A percentile compares a stretch with the other conserved stretches of the same genome.
Evolutionary conservation across 805 yeast species (phyloP).

Genomic region (Scheffersomyces coipomensis): DNA sequence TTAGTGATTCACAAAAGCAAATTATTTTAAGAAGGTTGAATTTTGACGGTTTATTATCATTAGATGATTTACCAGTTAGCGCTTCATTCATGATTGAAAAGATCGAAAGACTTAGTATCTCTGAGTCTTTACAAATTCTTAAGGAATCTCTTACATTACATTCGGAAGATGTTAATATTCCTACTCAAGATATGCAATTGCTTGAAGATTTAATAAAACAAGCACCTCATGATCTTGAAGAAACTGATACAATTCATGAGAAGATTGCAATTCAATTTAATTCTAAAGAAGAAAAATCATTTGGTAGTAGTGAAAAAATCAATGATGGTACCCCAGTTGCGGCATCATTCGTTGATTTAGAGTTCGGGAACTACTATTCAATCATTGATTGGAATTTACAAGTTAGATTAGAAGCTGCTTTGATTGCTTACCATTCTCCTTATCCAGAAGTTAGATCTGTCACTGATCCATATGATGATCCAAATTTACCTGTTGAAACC

Average conservation of each 20-base stretch:
- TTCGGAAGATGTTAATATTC: constrained; percentile 48
- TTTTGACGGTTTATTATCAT: constrained; percentile 21
- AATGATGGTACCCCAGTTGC: not conserved
- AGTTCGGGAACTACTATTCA: constrained; percentile 1
- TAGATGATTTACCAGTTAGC: constrained; percentile 27
- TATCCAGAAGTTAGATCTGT: constrained; percentile 68
- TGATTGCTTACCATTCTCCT: constrained; percentile 48
- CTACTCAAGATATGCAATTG: constrained; percentile 31
- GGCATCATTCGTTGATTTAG: constrained; percentile 1
- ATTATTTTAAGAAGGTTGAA: constrained; percentile 24
- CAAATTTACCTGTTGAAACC: constrained; percentile 48
- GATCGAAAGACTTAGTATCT: constrained; percentile 29
- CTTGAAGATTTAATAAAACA: constrained; percentile 16
- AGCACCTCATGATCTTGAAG: not conserved
- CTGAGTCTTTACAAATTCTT: constrained; percentile 41
- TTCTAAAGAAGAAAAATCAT: not conserved
- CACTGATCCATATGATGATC: constrained; percentile 59
- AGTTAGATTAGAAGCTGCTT: constrained; percentile 40
- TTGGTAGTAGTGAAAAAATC: not conserved
- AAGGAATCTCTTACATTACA: constrained; percentile 40
- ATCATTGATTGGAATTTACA: constrained; percentile 31
- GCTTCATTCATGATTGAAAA: constrained; percentile 42
- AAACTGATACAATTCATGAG: not conserved
- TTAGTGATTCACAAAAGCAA: constrained; percentile 24
- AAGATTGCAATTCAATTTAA: not conserved